phyloP scores from a whole-genome alignment of 106 monocot species.

The Allium sativum region DNA sequence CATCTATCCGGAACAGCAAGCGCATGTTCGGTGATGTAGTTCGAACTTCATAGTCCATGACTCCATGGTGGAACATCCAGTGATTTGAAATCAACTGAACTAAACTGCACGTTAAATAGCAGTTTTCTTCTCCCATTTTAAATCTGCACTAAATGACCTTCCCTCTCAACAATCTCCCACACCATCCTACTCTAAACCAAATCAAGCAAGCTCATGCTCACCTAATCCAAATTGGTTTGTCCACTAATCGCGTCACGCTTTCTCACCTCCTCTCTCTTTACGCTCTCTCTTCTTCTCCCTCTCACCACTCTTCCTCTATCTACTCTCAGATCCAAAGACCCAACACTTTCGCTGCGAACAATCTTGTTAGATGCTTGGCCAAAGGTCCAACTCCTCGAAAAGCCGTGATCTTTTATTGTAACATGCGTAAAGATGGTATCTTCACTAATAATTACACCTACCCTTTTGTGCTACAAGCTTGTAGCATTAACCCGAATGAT shows the following conservation, averaged over 20 bases:
- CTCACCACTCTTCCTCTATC: constrained; percentile 29
- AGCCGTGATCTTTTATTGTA: constrained; percentile 18
- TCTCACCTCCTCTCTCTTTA: constrained; percentile 38
- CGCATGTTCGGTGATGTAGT: no score
- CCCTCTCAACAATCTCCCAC: constrained; percentile 14
- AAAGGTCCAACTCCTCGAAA: constrained; percentile 7
- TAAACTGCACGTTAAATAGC: no score
- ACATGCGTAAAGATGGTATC: constrained; percentile 19
- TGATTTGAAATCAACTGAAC: no score
- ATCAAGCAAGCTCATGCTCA: constrained; percentile 54
- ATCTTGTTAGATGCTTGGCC: constrained; percentile 62
- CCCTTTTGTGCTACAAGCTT: constrained; percentile 52
- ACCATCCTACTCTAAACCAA: constrained; percentile 22
- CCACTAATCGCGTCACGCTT: constrained; percentile 28
- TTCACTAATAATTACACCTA: constrained; percentile 61
- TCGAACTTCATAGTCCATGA: no score
- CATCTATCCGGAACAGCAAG: no score
- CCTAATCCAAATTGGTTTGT: constrained; percentile 32
- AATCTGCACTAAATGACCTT: neutral
- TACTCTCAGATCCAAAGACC: constrained; percentile 31
- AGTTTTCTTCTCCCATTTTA: neutral
- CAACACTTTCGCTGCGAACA: constrained; percentile 50
- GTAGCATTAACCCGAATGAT: constrained; percentile 7
- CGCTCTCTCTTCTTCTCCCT: constrained; percentile 16
- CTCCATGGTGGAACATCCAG: no score